Base-by-base conservation (phyloP, 768 basidiomycete genomes). In the Xerocomus spinulosus region DNA sequence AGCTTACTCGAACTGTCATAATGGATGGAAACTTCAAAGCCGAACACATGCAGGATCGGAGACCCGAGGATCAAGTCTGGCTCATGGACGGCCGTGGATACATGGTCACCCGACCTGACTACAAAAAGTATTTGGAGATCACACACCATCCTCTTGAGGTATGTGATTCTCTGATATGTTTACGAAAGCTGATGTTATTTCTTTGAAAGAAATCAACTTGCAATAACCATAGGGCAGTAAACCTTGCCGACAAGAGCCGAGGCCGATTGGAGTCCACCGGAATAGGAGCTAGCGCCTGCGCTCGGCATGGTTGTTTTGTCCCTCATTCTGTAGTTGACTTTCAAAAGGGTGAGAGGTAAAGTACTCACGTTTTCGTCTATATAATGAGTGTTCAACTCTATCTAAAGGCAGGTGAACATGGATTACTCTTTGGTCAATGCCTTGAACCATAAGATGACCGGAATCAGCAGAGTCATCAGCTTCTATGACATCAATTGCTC, bases 21-120 rank as follows among this genome's bases (percentile, higher is more conserved):
- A 44, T 59, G 32, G 61, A 64, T 42, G 59, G 61, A 3, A 63
- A 63, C 18, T 62, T 67, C 38, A 57, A 52, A 17, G 56, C 56
- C 0, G 55, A 60, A 10, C 61, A 62, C 17, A 10, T 49, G n/a
- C 17, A 33, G 0, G 23, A 42, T 3, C 9, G 25, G 12, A 4
- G 9, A 2, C 1, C 42, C 0, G 30, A 33, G 2, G 25, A 52
- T 39, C 40, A 48, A 7, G 35, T 48, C 3, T 48, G 21, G 40
- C 18, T 52, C 1, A 52, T 48, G 36, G 51, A 52, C 18, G 37
- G 51, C 0, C 5, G 4, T 1, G 35, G 41, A 0, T 48, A 21
- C 5, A 38, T 43, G 40, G 45, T 51, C 2, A 15, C 17, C 9
- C n/a, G 18, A 5, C 10, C n/a, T 17, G 12, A 4, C 13, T 38